phyloP scores from a whole-genome alignment of 805 yeast species.

The Metschnikowia aberdeeniae region DNA sequence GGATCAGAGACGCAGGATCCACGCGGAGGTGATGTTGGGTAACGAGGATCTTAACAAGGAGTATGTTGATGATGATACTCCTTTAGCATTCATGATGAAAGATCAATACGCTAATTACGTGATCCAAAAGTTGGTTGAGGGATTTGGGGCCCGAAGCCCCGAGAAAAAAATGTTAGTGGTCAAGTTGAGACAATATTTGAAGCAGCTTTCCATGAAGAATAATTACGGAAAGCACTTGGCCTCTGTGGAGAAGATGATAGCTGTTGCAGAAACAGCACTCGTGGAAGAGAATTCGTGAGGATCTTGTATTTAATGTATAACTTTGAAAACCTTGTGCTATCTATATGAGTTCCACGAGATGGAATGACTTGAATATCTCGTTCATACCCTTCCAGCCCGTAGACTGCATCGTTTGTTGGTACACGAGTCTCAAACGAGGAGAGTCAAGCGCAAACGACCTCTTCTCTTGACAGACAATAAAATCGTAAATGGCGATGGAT shows the following conservation, averaged over 20 bases:
- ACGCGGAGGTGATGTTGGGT: slow-evolving; percentile 59
- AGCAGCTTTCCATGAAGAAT: slow-evolving; percentile 59
- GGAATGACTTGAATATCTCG: slow-evolving; percentile 2
- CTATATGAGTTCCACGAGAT: slow-evolving; percentile 1
- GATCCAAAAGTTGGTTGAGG: slow-evolving; percentile 88
- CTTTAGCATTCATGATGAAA: slow-evolving; percentile 89
- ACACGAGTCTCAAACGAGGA: slow-evolving; percentile 8
- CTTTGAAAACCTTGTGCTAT: neutral
- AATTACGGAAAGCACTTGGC: slow-evolving; percentile 80
- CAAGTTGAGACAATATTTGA: slow-evolving; percentile 76
- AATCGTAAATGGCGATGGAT: slow-evolving; percentile 12
- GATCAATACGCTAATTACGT: slow-evolving; percentile 98
- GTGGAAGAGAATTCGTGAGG: slow-evolving; percentile 25
- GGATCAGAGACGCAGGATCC: slow-evolving; percentile 57
- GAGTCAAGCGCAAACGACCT: slow-evolving; percentile 8
- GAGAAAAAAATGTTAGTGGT: slow-evolving; percentile 67
- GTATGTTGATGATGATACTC: slow-evolving; percentile 56
- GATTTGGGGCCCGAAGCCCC: slow-evolving; percentile 54
- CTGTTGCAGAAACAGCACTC: slow-evolving; percentile 49
- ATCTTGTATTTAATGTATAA: neutral
- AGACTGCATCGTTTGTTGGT: slow-evolving; percentile 6
- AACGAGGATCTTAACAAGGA: slow-evolving; percentile 45
- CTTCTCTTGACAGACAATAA: slow-evolving; percentile 7
- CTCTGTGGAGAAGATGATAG: slow-evolving; percentile 69
- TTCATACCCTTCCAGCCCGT: slow-evolving; percentile 7